A percentile compares a stretch with the other conserved stretches of the same genome.
These are phyloP conservation scores for Ustilaginoidea virens DNA, from an alignment of 2,329 filamentous ascomycete genomes.

Conservation along the genomic window DNA sequence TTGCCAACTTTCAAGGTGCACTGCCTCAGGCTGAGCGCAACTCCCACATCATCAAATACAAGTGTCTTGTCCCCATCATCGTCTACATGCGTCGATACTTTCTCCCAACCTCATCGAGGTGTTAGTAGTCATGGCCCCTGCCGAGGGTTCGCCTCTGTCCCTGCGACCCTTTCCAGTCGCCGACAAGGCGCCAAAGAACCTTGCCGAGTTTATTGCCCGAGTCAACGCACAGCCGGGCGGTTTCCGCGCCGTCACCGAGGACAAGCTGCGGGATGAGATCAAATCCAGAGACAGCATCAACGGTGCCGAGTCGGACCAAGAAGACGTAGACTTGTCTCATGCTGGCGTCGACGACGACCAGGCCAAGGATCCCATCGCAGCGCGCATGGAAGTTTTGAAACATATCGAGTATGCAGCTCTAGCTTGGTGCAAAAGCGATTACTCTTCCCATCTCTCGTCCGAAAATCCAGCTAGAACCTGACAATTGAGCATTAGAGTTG, in stretches of 20 bases:
- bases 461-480: not conserved
- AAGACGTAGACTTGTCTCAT: conserved; percentile 29
- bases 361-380: conserved; percentile 30
- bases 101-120: too few species aligned
- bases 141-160: conserved; percentile 19
- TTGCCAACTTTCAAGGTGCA: too few species aligned
- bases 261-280: conserved; percentile 55
- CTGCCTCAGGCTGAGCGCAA: too few species aligned
- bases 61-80: too few species aligned
- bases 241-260: conserved; percentile 67
- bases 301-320: conserved; percentile 23
- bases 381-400: conserved; percentile 40
- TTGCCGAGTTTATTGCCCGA: conserved; percentile 64
- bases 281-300: conserved; percentile 25
- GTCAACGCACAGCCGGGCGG: conserved; percentile 66
- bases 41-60: too few species aligned
- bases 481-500: conserved; percentile 13
- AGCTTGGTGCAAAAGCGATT: not conserved
- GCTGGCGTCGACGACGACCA: conserved; percentile 30
- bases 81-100: too few species aligned
- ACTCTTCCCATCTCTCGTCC: too few species aligned
- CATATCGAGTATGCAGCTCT: conserved; percentile 36
- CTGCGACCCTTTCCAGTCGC: conserved; percentile 30
- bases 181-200: conserved; percentile 40
- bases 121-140: conserved; percentile 16